phyloP scores from a whole-genome alignment of 805 yeast species.

The Yarrowia sp. region DNA sequence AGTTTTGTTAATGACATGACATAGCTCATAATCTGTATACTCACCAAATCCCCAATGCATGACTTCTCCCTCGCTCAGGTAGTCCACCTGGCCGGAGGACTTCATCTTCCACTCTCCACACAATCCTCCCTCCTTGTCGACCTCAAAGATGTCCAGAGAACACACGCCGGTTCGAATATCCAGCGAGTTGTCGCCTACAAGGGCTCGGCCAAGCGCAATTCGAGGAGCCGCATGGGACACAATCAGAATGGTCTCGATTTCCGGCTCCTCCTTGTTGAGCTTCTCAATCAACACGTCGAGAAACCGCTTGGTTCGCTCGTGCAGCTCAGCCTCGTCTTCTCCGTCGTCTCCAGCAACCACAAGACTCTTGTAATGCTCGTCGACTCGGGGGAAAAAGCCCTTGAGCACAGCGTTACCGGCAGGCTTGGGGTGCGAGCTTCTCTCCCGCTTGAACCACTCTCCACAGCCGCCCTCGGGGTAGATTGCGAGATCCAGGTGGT shows the following conservation, averaged over 20 bases:
- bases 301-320: conserved; percentile 55
- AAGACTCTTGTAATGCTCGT: conserved; percentile 50
- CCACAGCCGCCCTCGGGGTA: conserved; percentile 80
- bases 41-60: conserved; percentile 86
- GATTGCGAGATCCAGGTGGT: conserved; percentile 54
- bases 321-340: conserved; percentile 70
- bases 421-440: conserved; percentile 50
- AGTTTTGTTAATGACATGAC: background rate
- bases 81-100: conserved; percentile 71
- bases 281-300: conserved; percentile 55
- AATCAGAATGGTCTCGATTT: conserved; percentile 60
- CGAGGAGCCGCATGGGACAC: conserved; percentile 93
- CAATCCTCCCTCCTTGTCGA: conserved; percentile 28
- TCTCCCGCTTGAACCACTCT: conserved; percentile 79
- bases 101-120: conserved; percentile 54
- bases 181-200: conserved; percentile 52
- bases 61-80: conserved; percentile 75
- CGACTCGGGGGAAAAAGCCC: conserved; percentile 51
- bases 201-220: conserved; percentile 78
- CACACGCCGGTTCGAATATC: conserved; percentile 78
- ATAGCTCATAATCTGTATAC: conserved; percentile 24
- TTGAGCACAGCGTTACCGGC: conserved; percentile 44
- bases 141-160: conserved; percentile 65
- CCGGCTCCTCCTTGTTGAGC: conserved; percentile 56
- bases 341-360: conserved; percentile 63